Conservation (phyloP, 495 filamentous ascomycete genomes). For the Tricharina praecox region DNA sequence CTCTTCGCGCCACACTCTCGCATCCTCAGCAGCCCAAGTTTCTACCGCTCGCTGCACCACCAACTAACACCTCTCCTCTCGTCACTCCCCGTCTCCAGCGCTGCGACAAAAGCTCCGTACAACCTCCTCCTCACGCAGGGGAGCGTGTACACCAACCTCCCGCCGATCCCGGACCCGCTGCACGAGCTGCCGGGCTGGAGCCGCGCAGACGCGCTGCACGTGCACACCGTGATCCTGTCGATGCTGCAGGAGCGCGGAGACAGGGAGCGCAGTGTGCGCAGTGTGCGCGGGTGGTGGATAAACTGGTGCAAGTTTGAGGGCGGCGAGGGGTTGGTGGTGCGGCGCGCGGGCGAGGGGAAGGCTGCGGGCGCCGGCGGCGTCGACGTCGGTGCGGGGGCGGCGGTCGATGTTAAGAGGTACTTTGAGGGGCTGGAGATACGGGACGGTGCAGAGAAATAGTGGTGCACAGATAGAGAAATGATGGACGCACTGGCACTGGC, state of each 20-base stretch:
- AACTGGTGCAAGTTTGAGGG: conserved; percentile 52
- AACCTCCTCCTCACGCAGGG: conserved; percentile 40
- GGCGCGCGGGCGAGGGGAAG: conserved; percentile 20
- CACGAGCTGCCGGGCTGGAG: conserved; percentile 38
- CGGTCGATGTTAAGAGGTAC: conserved; percentile 33
- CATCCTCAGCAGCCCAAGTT: conserved; percentile 44
- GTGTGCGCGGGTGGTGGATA: conserved; percentile 85
- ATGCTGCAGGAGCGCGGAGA: conserved; percentile 50
- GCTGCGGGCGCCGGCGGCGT: too few species aligned
- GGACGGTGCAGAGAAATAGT: too few species aligned
- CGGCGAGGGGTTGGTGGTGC: conserved; percentile 20
- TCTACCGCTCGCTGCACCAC: conserved; percentile 69
- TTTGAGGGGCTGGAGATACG: conserved; percentile 32
- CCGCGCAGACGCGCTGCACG: conserved; percentile 77
- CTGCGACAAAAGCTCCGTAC: conserved; percentile 41
- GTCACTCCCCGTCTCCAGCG: neutral
- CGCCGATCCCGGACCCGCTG: conserved; percentile 63
- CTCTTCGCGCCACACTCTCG: conserved; percentile 59
- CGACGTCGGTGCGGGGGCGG: conserved; percentile 10
- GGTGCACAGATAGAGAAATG: too few species aligned
- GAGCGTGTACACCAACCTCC: conserved; percentile 68
- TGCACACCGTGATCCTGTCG: conserved; percentile 68
- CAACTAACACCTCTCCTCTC: conserved; percentile 52
- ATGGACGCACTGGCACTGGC: too few species aligned
- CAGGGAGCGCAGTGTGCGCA: conserved; percentile 74